Evolutionary conservation across 2,329 filamentous ascomycete genomes (phyloP).

Genomic region (Pezicula carpinea): DNA sequence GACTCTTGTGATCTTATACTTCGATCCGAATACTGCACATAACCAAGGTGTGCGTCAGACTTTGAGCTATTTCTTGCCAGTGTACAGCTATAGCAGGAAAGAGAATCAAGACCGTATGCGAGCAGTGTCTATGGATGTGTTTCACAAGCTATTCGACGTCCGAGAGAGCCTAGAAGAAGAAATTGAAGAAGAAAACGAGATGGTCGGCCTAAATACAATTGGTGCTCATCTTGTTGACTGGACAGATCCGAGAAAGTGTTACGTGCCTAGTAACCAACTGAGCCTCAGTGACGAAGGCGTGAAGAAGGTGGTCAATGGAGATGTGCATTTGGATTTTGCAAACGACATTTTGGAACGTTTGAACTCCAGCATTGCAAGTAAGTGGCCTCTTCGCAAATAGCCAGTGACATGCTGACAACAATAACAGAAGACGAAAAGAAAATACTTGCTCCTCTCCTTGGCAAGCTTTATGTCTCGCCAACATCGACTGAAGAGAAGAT

Average conservation of each 20-base stretch:
- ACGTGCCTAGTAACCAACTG: conserved; percentile 38
- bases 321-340: conserved; percentile 77
- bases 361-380: conserved; percentile 62
- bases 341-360: conserved; percentile 72
- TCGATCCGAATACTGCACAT: conserved; percentile 73
- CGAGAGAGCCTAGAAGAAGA: conserved; percentile 70
- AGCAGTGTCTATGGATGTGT: conserved; percentile 64
- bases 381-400: conserved; percentile 28
- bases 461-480: conserved; percentile 76
- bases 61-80: conserved; percentile 88
- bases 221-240: conserved; percentile 85
- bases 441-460: conserved; percentile 68
- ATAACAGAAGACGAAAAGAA: conserved; percentile 78
- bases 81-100: conserved; percentile 81
- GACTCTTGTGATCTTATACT: conserved; percentile 80
- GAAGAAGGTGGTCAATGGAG: conserved; percentile 64
- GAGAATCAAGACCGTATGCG: conserved; percentile 84
- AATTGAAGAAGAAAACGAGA: conserved; percentile 69
- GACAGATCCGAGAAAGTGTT: conserved; percentile 87
- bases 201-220: conserved; percentile 74
- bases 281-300: conserved; percentile 47
- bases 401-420: conserved; percentile 25
- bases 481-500: conserved; percentile 56
- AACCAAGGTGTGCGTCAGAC: conserved; percentile 84
- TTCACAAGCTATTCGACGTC: conserved; percentile 70